Evolutionary conservation across 768 basidiomycete genomes (phyloP), one percentile per base, ranked within the genome.

Genomic region (Boletus insuetus): DNA sequence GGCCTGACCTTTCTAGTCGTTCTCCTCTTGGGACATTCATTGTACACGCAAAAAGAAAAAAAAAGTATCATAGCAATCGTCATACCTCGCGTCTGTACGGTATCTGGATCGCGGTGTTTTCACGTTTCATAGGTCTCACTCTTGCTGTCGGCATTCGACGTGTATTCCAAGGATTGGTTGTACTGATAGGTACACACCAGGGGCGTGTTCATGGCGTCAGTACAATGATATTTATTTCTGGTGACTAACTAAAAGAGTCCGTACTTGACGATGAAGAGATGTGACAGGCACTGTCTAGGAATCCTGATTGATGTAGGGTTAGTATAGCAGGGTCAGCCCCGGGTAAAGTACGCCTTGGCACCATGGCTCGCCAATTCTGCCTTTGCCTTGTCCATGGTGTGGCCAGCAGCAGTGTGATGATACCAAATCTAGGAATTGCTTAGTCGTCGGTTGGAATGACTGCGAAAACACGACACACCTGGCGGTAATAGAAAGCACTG

Each of bases 321-420:
- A 44, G 55, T 51, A 57, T 32, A 51, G 31, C 38, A 45, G 37
- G 46, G 59, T 82, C 72, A 91, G 58, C 89, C 90, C 56, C 90
- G 83, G 56, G 85, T 88, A 72, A 94, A 93, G 74, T 94, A 94
- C 26, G 90, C 84, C 71, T 87, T 91, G 55, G 93, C 88, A 13
- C 93, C 93, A 62, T 94, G 89, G 49, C 78, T 80, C 4, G 91
- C 87, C 46, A 96, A 73, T 69, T 95, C 93, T 26, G 82, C 67
- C 74, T 91, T 94, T 53, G 91, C 91, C 85, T 93, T 92, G 67
- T 89, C 87, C 75, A 94, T 82, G 14, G 87, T 85, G 71, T 97
- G 94, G 3, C 94, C 94, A 54, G 89, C 89, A 58, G 89, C 84
- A 20, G 75, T 87, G 68, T 91, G 84, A 61, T 91, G 89, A 53